Conservation (phyloP, 2,329 filamentous ascomycete species). For the Lachnellula arida region DNA sequence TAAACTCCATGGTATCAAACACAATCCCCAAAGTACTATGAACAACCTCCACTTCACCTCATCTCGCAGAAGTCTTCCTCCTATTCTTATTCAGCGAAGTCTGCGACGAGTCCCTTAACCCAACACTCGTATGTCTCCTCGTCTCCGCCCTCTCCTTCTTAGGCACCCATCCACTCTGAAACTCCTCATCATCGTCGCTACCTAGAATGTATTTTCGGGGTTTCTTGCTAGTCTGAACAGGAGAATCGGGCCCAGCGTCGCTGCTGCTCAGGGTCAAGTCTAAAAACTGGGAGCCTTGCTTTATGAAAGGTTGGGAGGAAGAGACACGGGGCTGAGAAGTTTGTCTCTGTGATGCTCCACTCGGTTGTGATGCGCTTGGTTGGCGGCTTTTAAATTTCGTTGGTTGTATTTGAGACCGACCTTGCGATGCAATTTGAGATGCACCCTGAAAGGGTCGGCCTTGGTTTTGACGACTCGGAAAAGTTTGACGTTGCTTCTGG, state of each 20-base stretch:
- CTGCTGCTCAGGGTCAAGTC: conserved; percentile 32
- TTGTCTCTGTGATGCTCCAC: background rate
- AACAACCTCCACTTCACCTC: background rate
- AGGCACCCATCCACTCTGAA: conserved; percentile 13
- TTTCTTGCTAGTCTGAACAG: background rate
- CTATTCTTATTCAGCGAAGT: background rate
- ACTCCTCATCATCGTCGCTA: conserved; percentile 4
- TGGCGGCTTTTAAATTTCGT: background rate
- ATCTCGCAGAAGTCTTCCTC: conserved; percentile 4
- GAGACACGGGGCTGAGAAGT: conserved; percentile 4
- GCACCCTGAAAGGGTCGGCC: background rate
- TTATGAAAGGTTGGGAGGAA: conserved; percentile 6
- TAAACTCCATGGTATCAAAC: background rate
- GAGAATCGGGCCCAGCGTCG: conserved; percentile 16
- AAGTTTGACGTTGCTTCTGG: conserved; percentile 9
- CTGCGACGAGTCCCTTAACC: conserved; percentile 11
- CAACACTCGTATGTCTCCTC: conserved; percentile 10
- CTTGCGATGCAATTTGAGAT: background rate
- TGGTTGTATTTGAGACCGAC: background rate
- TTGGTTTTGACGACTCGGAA: conserved; percentile 1
- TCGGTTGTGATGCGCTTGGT: background rate
- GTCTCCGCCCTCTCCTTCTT: conserved; percentile 14
- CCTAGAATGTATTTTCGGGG: conserved; percentile 2
- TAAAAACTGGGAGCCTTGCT: conserved; percentile 37
- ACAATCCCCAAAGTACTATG: background rate